Evolutionary conservation across 2,329 filamentous ascomycete genomes (phyloP).

Genomic region (Ophiognomonia clavigignenti-juglandacearum): DNA sequence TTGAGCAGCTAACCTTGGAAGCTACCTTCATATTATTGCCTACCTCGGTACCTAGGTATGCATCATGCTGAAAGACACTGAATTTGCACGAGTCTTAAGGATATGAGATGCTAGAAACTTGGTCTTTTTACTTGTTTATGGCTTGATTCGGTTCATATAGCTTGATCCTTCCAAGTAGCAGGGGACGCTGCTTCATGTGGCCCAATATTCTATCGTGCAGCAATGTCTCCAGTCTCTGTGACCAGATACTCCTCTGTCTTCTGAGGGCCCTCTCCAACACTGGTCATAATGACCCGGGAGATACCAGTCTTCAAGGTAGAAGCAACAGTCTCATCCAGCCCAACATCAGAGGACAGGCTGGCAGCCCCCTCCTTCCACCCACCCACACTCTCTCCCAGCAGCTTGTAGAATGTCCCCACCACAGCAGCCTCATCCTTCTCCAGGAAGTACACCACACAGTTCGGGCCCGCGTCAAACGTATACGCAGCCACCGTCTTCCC

Average conservation of each 20-base stretch:
- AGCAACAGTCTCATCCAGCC: constrained; percentile 61
- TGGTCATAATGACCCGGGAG: constrained; percentile 83
- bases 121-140: too few species aligned
- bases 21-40: too few species aligned
- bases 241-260: constrained; percentile 76
- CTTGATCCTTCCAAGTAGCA: too few species aligned
- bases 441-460: constrained; percentile 93
- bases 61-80: too few species aligned
- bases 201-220: constrained; percentile 29
- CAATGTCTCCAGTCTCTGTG: constrained; percentile 55
- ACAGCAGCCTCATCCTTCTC: constrained; percentile 70
- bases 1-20: too few species aligned
- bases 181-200: too few species aligned
- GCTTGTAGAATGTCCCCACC: constrained; percentile 70
- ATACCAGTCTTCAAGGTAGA: constrained; percentile 70
- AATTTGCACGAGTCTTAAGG: too few species aligned
- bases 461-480: constrained; percentile 95
- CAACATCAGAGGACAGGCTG: constrained; percentile 45
- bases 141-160: too few species aligned
- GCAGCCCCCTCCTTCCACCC: constrained; percentile 65
- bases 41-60: too few species aligned
- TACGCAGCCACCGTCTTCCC: constrained; percentile 84
- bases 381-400: constrained; percentile 52
- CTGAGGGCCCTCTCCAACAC: constrained; percentile 83
- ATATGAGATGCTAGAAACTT: too few species aligned